Percentiles rank a stretch among this genome's conserved stretches.
Evolutionary conservation across 306 rosid species (phyloP).

Genomic region (Malus asiatica): DNA sequence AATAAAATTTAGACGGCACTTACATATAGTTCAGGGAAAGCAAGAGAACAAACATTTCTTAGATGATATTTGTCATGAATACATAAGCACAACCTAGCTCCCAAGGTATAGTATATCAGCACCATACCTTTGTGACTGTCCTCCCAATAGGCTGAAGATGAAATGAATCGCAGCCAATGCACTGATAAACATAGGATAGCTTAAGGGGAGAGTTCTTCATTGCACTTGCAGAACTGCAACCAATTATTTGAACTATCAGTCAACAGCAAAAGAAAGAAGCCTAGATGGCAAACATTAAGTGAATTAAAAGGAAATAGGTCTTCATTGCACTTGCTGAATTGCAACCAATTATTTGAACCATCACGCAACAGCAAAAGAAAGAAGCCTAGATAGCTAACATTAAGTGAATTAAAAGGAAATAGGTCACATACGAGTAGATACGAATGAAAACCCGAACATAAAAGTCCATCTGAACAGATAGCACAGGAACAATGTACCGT

Average conservation of each 20-base stretch:
- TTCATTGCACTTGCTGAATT: slow-evolving; percentile 97
- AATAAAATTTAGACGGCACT: neutral
- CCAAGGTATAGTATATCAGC: slow-evolving; percentile 9
- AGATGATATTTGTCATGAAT: neutral
- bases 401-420: neutral
- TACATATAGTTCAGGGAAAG: neutral
- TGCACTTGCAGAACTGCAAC: slow-evolving; percentile 87
- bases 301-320: slow-evolving; percentile 9
- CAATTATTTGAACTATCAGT: slow-evolving; percentile 25
- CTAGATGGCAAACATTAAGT: neutral
- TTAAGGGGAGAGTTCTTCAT: slow-evolving; percentile 93
- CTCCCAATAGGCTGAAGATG: slow-evolving; percentile 90
- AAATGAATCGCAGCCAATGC: slow-evolving; percentile 94
- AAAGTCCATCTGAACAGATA: slow-evolving; percentile 88
- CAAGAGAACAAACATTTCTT: neutral
- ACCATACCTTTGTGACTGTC: slow-evolving; percentile 69
- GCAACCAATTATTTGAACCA: slow-evolving; percentile 33
- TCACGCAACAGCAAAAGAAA: slow-evolving; percentile 13
- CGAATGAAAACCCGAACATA: slow-evolving; percentile 95
- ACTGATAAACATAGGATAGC: slow-evolving; percentile 95
- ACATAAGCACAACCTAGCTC: neutral
- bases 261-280: neutral
- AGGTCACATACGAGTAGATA: slow-evolving; percentile 58
- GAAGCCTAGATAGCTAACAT: neutral
- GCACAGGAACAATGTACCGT: slow-evolving; percentile 90